Evolutionary conservation across 208 protist species (phyloP), one percentile per base, ranked within the genome.

Genomic region (Acanthamoeba sp.): DNA sequence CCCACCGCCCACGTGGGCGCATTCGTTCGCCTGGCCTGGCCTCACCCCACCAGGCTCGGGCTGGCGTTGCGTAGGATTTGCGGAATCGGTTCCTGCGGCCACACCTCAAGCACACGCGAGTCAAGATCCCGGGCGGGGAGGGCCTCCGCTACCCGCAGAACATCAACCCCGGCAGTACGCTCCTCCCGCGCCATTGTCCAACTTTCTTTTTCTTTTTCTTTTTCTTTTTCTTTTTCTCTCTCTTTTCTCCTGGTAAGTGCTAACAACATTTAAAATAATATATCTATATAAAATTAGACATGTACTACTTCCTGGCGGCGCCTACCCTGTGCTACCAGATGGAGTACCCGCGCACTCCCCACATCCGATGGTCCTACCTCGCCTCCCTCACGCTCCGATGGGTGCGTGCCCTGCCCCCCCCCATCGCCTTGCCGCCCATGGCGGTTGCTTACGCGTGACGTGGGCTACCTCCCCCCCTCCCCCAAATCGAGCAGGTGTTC

Each of bases 291-390:
- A n/a, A n/a, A n/a, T n/a, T 14, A 71, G 62, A 97, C 59, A 94
- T 97, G 14, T 62, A 82, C 50, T 96, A 97, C 69, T 97, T 97
- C 78, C 80, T 97, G 52, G 24, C 95, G 34, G 95, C 92, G 22
- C 96, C 96, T 62, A 97, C 96, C 16, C 59, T 97, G 18, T 93
- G 97, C 29, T 97, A 97, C 87, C 93, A 97, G 82, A 55, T 91
- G 52, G 16, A 89, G 27, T 97, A 96, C 84, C 96, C 95, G 76
- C 91, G 94, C 73, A 97, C 95, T 9, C 32, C 85, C 55, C 38
- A 22, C 36, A 97, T 97, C 38, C 29, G 95, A n/a, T 76, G 24
- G 5, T n/a, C 59, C 5, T 97, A 96, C 62, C n/a, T 71, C 7
- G 62, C n/a, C 24, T 36, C n/a, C 62, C 48, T 78, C 59, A 3